Percentiles rank a stretch among this genome's conserved stretches.
Conservation (phyloP, 495 filamentous ascomycete genomes). For the Annulohypoxylon stygium region DNA sequence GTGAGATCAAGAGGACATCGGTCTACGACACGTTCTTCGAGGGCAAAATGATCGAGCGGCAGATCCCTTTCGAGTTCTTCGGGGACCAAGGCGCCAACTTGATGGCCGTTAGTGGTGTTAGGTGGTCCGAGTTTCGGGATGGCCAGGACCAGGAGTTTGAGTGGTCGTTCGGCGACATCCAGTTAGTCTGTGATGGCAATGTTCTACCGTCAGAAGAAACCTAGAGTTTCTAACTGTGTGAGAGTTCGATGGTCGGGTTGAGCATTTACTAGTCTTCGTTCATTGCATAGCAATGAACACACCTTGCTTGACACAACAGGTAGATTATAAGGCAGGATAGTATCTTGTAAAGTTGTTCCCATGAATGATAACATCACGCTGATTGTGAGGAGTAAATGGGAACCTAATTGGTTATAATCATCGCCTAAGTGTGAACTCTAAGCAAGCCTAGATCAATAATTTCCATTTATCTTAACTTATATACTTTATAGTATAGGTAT, state of each 20-base stretch:
- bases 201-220: background rate
- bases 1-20: conserved; percentile 22
- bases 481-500: no score
- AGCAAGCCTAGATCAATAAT: no score
- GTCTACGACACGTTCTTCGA: conserved; percentile 22
- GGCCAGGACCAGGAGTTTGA: background rate
- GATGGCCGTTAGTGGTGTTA: conserved; percentile 28
- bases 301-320: no score
- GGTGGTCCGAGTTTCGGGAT: conserved; percentile 27
- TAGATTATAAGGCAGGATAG: no score
- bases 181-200: background rate
- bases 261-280: no score
- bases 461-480: no score
- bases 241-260: background rate
- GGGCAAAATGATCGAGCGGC: background rate
- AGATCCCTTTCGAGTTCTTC: conserved; percentile 27
- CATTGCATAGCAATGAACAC: no score
- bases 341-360: no score
- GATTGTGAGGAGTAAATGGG: no score
- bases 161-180: conserved; percentile 20
- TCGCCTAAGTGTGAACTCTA: no score
- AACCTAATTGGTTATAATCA: no score
- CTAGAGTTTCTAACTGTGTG: background rate
- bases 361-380: no score
- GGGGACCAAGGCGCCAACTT: conserved; percentile 7